Base-by-base conservation (phyloP, 495 filamentous ascomycete species). In the Pseudoneurospora amorphoporcata region DNA sequence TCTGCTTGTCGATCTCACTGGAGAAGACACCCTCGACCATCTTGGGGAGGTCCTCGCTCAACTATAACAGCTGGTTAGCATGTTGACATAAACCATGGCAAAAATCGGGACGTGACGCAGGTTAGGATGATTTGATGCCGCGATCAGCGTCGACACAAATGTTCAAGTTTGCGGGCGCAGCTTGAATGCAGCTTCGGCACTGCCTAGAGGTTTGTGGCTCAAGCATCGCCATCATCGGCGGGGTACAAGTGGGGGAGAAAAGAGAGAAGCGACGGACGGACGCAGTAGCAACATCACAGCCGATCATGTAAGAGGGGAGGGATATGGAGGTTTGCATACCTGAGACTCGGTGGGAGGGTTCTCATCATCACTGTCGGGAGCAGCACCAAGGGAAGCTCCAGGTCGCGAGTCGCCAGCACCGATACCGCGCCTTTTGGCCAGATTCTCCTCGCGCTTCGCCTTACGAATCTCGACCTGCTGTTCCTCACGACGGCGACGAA, bases 1-100 rank as follows among this genome's bases (percentile, higher is more conserved):
- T 99, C 82, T 99, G 96, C 68, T 91, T 88, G 77, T 99, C 96
- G 83, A 99, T 98, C 82, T 97, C 93, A 41, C 98, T 94, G 74
- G 96, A 98, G 86, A 98, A 98, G 77, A 98, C 96, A 72, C 96
- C 96, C 75, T 91, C 87, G 69, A 98, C 95, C 96, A 99, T 99
- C 83, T 94, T 88, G 72, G 96, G 96, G 77, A 99, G 92, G 79
- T 98, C 95, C 82, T 97, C 94, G 78, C 95, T 97, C 77, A 99
- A 88, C 96, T 99, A 82, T 72, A 70, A 12, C 72, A 72, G 39
- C 32, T 75, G 77, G 82, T 80, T 79, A 86, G 82, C 72, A 73
- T 71, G 19, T 61, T 17, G 53, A 35, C 6, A 61, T 61, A 2
- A 16, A 16, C 53, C 38, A 19, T 19, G 16, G 42, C 7, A 37